phyloP scores from a whole-genome alignment of 2,329 filamentous ascomycete species.

The Talaromyces amestolkiae region DNA sequence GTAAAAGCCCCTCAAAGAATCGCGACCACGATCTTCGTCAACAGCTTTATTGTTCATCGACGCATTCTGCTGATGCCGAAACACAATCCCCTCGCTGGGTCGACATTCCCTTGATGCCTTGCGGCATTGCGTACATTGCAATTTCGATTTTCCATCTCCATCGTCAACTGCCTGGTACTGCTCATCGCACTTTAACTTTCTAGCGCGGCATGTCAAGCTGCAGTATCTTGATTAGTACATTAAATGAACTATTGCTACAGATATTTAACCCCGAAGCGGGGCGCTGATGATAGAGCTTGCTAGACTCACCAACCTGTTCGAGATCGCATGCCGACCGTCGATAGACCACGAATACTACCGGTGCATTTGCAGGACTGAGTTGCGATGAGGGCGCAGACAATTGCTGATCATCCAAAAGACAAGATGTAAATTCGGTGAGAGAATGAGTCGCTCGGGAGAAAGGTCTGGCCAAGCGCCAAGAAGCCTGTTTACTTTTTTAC shows the following conservation, averaged over 20 bases:
- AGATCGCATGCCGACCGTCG: constrained; percentile 39
- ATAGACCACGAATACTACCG: constrained; percentile 3
- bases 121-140: constrained; percentile 59
- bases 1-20: constrained; percentile 60
- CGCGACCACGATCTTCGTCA: constrained; percentile 38
- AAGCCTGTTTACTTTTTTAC: neutral
- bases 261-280: neutral
- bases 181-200: constrained; percentile 66
- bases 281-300: neutral
- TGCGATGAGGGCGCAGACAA: neutral
- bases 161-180: constrained; percentile 39
- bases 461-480: constrained; percentile 4
- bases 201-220: constrained; percentile 57
- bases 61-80: constrained; percentile 67
- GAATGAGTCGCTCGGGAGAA: neutral
- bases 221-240: neutral
- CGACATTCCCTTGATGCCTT: constrained; percentile 61
- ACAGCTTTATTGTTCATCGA: constrained; percentile 55
- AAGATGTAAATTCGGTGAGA: neutral
- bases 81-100: constrained; percentile 62
- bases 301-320: constrained; percentile 43
- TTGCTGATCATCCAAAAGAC: neutral
- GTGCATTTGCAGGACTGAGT: constrained; percentile 11
- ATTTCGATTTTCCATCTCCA: constrained; percentile 45
- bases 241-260: neutral